A percentile compares a stretch with the other conserved stretches of the same genome.
Evolutionary conservation across 805 yeast genomes (phyloP).

Genomic region (Metschnikowia noctiluminum): DNA sequence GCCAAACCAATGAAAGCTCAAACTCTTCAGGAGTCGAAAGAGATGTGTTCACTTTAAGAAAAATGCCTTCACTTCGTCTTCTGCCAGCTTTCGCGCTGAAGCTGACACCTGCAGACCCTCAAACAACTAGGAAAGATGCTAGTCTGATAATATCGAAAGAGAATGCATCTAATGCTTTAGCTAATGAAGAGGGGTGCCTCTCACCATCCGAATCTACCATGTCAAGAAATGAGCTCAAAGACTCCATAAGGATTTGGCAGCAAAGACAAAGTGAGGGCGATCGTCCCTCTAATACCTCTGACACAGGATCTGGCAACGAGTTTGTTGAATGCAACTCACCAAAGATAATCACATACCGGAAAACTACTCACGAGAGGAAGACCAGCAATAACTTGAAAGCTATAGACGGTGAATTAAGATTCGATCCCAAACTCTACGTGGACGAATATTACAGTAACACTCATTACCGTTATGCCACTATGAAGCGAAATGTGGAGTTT

Average conservation of each 20-base stretch:
- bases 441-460: constrained; percentile 60
- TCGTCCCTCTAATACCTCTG: constrained; percentile 1
- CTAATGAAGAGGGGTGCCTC: constrained; percentile 1
- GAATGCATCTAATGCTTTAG: constrained; percentile 12
- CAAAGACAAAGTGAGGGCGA: constrained; percentile 10
- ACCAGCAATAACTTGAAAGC: constrained; percentile 21
- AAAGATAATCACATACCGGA: constrained; percentile 37
- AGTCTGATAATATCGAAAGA: constrained; percentile 32
- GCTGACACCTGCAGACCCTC: constrained; percentile 50
- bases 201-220: constrained; percentile 15
- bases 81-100: constrained; percentile 37
- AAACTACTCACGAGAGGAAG: constrained; percentile 32
- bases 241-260: constrained; percentile 18
- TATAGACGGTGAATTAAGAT: constrained; percentile 12
- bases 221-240: constrained; percentile 11
- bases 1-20: background rate
- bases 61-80: constrained; percentile 12
- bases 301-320: constrained; percentile 6
- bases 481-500: constrained; percentile 57
- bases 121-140: constrained; percentile 50
- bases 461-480: constrained; percentile 59
- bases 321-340: constrained; percentile 24
- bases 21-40: background rate
- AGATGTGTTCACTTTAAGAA: background rate
- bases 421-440: constrained; percentile 47